These are phyloP conservation scores for Lodderomyces oxycetoniae DNA, from an alignment of 1,139 yeast species.

Conservation along the genomic window DNA sequence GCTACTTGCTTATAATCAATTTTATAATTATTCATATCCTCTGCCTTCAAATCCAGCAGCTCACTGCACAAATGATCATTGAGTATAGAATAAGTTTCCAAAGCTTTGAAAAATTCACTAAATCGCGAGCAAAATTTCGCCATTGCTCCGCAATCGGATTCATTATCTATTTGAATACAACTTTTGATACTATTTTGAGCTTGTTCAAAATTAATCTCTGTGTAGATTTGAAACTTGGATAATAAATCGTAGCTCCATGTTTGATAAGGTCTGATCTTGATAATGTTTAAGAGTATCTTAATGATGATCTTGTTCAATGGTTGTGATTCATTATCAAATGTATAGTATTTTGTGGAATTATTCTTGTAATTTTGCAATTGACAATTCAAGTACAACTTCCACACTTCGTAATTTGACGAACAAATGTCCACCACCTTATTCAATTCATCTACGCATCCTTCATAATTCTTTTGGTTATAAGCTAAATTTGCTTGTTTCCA, in stretches of 20 bases:
- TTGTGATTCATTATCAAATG: conserved; percentile 9
- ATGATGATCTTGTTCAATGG: conserved; percentile 21
- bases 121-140: conserved; percentile 42
- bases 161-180: conserved; percentile 71
- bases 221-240: conserved; percentile 45
- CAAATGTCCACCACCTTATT: conserved; percentile 21
- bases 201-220: conserved; percentile 46
- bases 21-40: conserved; percentile 16
- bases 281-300: conserved; percentile 22
- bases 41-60: conserved; percentile 16
- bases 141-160: conserved; percentile 47
- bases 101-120: conserved; percentile 28
- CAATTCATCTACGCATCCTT: conserved; percentile 19
- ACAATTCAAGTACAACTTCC: conserved; percentile 22
- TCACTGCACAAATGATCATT: conserved; percentile 30
- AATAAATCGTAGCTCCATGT: conserved; percentile 28
- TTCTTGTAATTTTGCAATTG: conserved; percentile 15
- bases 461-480: conserved; percentile 16
- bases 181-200: conserved; percentile 49
- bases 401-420: conserved; percentile 20
- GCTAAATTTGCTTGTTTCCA: conserved; percentile 17
- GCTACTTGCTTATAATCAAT: conserved; percentile 26
- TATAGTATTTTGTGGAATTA: conserved; percentile 11
- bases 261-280: conserved; percentile 29
- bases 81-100: conserved; percentile 43